Percentiles rank a stretch among this genome's conserved stretches.
These are phyloP conservation scores for Alternaria arborescens DNA, from an alignment of 2,329 filamentous ascomycete species.

Conservation along the genomic window DNA sequence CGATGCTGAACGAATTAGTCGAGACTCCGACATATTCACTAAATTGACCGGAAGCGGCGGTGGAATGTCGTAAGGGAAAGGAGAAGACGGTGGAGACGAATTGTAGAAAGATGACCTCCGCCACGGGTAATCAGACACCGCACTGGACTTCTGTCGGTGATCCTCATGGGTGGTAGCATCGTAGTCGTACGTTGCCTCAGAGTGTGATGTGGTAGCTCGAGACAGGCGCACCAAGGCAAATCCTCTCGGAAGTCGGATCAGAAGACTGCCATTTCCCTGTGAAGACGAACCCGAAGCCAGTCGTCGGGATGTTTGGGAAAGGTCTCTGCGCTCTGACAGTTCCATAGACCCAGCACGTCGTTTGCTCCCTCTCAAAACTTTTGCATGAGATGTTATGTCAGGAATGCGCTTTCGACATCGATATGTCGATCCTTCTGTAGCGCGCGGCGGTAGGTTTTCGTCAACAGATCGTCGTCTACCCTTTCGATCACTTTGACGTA, in stretches of 20 bases:
- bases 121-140: constrained; percentile 13
- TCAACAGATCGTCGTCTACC: background rate
- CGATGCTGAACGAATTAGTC: background rate
- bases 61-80: constrained; percentile 18
- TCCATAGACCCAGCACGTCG: background rate
- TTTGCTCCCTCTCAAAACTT: background rate
- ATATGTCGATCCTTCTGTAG: background rate
- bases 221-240: constrained; percentile 32
- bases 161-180: constrained; percentile 9
- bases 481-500: constrained; percentile 16
- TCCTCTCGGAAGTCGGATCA: constrained; percentile 36
- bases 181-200: constrained; percentile 2
- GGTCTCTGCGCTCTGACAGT: background rate
- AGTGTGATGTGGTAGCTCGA: constrained; percentile 17
- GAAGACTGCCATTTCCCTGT: constrained; percentile 16
- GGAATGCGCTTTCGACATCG: background rate
- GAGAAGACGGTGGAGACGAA: constrained; percentile 19
- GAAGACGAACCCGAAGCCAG: background rate
- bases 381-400: background rate
- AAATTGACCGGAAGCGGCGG: constrained; percentile 13
- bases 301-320: background rate
- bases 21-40: background rate
- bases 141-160: constrained; percentile 5
- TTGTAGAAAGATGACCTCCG: constrained; percentile 23
- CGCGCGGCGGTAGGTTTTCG: background rate